These are phyloP conservation scores for Fusarium lateritium DNA, from an alignment of 2,329 filamentous ascomycete species.

Conservation along the genomic window DNA sequence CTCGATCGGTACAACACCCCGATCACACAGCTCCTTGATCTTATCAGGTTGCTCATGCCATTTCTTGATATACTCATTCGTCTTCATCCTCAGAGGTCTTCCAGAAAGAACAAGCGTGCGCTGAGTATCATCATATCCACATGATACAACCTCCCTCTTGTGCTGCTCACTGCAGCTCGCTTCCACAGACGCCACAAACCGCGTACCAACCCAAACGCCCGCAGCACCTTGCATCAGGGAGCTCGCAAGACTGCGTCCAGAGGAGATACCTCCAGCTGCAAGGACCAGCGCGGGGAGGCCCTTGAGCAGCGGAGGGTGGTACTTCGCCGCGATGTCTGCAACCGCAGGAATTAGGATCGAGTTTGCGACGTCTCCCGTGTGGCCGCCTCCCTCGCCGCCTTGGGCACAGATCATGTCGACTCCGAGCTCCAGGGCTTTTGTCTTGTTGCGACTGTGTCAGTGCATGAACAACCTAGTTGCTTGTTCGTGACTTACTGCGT, in stretches of 20 bases:
- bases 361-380: conserved; percentile 89
- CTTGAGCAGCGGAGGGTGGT: conserved; percentile 77
- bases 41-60: conserved; percentile 85
- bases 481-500: conserved; percentile 69
- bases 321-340: conserved; percentile 83
- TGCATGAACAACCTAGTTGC: not conserved
- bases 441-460: conserved; percentile 33
- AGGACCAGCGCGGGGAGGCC: conserved; percentile 83
- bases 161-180: conserved; percentile 86
- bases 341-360: conserved; percentile 90
- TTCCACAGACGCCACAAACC: conserved; percentile 88
- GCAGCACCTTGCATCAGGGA: conserved; percentile 89
- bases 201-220: conserved; percentile 94
- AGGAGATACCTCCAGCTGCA: conserved; percentile 89
- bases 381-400: conserved; percentile 92
- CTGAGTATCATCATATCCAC: conserved; percentile 83
- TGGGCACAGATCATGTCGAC: conserved; percentile 95
- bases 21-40: conserved; percentile 81
- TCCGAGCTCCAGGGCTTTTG: conserved; percentile 86
- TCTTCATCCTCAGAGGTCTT: conserved; percentile 82
- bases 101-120: conserved; percentile 88
- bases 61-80: conserved; percentile 85
- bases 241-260: conserved; percentile 84
- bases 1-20: conserved; percentile 84
- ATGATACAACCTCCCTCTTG: conserved; percentile 87